Evolutionary conservation across 169 alveolate genomes (phyloP), one percentile per base, ranked within the genome.

Genomic region (Cardiosporidium cionae): DNA sequence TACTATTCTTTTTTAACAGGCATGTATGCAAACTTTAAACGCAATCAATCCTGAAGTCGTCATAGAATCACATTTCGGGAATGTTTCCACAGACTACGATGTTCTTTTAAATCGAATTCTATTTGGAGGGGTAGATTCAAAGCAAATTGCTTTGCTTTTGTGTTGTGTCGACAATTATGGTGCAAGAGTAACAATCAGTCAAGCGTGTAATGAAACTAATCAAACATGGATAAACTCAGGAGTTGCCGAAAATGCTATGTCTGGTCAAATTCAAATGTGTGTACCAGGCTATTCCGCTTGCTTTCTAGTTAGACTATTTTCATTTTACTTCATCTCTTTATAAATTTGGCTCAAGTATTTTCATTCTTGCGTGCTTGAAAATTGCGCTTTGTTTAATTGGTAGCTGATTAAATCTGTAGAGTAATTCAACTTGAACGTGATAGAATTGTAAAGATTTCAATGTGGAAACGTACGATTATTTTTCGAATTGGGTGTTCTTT

Each of bases 211-310:
- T 83, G 94, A 93, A 76, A 84, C 94, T 9, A 91, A 91, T 78
- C 83, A 89, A 87, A 80, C 88, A 16, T 95, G 99, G 98, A 89
- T 93, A 89, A 97, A 95, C 83, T 89, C 96, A 64, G 98, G 99
- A 0, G 97, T 95, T 35, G 86, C 96, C 29, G 99, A 95, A 84
- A 93, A 92, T 85, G 98, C 98, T 23, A 92, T 92, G 87, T 84
- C 92, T 72, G 98, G 98, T 0, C 99, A 94, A 80, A 92, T 95
- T 32, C 94, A 95, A 85, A 83, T 91, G 23, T 89, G 96, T 54
- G 82, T 93, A 52, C 99, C 98, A 2, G 98, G 99, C 5, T 92
- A 92, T 63, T 89, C 96, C n/a, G 99, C 98, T 7, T 95, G 98
- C 71, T 95, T 94, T 81, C 92, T 93, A 79, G 80, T 78, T 34